Conservation (phyloP, 2,329 filamentous ascomycete species). For the Colletotrichum trifolii region DNA sequence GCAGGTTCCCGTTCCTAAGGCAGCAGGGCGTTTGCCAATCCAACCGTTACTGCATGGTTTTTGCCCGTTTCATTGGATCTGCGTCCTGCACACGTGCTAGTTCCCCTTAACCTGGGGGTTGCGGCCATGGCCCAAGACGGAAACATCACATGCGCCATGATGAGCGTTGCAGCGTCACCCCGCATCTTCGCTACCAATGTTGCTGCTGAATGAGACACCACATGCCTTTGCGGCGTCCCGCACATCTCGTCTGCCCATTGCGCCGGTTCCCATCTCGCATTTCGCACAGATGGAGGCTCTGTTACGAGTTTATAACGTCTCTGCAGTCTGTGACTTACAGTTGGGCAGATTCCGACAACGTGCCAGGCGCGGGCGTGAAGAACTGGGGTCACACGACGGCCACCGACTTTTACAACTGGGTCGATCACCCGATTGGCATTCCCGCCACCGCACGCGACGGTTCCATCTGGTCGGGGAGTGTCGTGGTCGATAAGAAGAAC, state of each 20-base stretch:
- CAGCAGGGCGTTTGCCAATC: neutral
- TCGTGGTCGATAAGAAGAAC: constrained; percentile 71
- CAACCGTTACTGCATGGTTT: constrained; percentile 14
- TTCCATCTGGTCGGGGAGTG: constrained; percentile 65
- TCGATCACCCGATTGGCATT: constrained; percentile 72
- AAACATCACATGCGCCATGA: constrained; percentile 33
- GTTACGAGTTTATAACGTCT: no score
- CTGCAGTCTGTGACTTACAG: constrained; percentile 4
- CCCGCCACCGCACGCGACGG: constrained; percentile 57
- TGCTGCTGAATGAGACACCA: constrained; percentile 6
- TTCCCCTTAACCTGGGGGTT: constrained; percentile 28
- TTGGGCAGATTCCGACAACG: constrained; percentile 43
- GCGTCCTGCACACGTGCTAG: constrained; percentile 35
- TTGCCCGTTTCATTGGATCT: constrained; percentile 36
- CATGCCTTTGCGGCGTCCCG: neutral
- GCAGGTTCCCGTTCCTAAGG: constrained; percentile 12
- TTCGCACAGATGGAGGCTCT: no score
- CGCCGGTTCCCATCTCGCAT: neutral
- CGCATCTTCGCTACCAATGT: constrained; percentile 20
- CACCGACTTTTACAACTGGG: constrained; percentile 71
- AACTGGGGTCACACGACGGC: constrained; percentile 76
- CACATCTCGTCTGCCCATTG: neutral
- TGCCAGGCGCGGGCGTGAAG: constrained; percentile 62
- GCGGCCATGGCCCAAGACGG: constrained; percentile 24
- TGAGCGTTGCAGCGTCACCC: constrained; percentile 31